Conservation (phyloP, 2,329 filamentous ascomycete species). For the Exophiala aquamarina region DNA sequence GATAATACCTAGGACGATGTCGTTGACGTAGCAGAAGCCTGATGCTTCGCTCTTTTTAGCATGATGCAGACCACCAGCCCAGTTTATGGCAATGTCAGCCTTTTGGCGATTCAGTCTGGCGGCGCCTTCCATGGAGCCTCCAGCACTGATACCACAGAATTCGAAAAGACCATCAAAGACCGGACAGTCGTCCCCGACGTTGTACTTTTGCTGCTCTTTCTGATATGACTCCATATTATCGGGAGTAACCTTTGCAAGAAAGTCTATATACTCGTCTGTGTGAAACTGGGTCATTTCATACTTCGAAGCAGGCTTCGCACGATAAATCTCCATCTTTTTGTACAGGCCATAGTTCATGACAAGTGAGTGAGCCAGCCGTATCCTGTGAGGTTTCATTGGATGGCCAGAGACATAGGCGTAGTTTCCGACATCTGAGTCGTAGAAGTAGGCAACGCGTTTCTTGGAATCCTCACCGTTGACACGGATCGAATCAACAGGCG, state of each 20-base stretch:
- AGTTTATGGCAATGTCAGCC: conserved; percentile 71
- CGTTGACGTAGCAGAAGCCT: conserved; percentile 97
- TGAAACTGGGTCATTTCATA: conserved; percentile 74
- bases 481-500: conserved; percentile 54
- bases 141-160: conserved; percentile 69
- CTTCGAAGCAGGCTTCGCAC: conserved; percentile 73
- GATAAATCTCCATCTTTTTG: conserved; percentile 72
- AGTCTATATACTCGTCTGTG: conserved; percentile 72
- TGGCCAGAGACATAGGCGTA: conserved; percentile 86
- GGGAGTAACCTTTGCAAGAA: conserved; percentile 82
- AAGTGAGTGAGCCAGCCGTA: conserved; percentile 65
- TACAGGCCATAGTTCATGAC: conserved; percentile 75
- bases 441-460: conserved; percentile 96
- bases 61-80: conserved; percentile 95
- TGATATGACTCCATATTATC: conserved; percentile 96
- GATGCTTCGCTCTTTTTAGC: conserved; percentile 93
- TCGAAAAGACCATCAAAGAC: conserved; percentile 71
- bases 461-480: conserved; percentile 53
- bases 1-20: conserved; percentile 66
- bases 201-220: conserved; percentile 82
- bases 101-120: conserved; percentile 67
- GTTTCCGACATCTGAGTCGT: conserved; percentile 97
- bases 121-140: conserved; percentile 69
- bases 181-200: conserved; percentile 64
- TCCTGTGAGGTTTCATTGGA: conserved; percentile 68